Evolutionary conservation across 495 filamentous ascomycete species (phyloP).

Genomic region (Eremomyces bilateralis): DNA sequence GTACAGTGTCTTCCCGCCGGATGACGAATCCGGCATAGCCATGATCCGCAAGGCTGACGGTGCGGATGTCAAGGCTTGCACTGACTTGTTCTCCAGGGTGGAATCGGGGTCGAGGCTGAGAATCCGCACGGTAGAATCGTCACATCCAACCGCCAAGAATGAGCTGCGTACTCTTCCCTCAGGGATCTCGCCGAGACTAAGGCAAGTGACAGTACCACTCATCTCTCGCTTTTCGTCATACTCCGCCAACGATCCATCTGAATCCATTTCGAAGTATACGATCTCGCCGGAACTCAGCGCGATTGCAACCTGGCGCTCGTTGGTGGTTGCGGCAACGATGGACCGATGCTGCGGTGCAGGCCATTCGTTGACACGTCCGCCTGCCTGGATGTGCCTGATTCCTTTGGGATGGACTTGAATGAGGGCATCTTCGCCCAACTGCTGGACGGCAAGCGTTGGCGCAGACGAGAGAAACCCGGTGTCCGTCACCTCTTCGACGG

Average conservation of each 20-base stretch:
- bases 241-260: constrained; percentile 73
- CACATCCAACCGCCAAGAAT: constrained; percentile 88
- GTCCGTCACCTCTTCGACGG: constrained; percentile 83
- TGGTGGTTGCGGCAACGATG: constrained; percentile 88
- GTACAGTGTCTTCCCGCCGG: constrained; percentile 59
- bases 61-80: constrained; percentile 77
- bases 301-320: constrained; percentile 79
- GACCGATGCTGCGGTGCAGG: constrained; percentile 77
- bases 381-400: constrained; percentile 68
- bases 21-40: constrained; percentile 76
- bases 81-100: constrained; percentile 74
- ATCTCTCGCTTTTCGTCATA: constrained; percentile 91
- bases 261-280: constrained; percentile 92
- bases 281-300: constrained; percentile 90
- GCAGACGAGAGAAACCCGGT: constrained; percentile 75
- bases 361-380: constrained; percentile 81
- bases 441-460: constrained; percentile 76
- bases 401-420: constrained; percentile 91
- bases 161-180: constrained; percentile 68
- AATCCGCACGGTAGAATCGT: constrained; percentile 87
- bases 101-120: constrained; percentile 76
- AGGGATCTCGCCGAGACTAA: constrained; percentile 85
- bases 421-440: constrained; percentile 79
- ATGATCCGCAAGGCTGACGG: constrained; percentile 84
- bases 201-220: constrained; percentile 82